phyloP scores from a whole-genome alignment of 495 filamentous ascomycete genomes.

The Podospora fimiseda region DNA sequence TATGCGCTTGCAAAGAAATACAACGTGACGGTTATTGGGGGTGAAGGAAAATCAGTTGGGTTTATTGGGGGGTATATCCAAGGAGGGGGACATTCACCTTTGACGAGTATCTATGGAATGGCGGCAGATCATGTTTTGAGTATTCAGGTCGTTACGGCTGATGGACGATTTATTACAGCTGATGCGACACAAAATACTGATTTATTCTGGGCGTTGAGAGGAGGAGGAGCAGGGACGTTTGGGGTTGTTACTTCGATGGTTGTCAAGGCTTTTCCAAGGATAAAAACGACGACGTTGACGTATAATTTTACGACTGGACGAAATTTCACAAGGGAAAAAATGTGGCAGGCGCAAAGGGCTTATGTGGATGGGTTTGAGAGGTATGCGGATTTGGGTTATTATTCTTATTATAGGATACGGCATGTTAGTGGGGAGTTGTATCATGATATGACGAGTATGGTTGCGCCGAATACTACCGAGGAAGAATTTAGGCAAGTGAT shows the following conservation, averaged over 20 bases:
- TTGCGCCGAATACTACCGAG: constrained; percentile 43
- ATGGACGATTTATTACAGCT: constrained; percentile 49
- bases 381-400: constrained; percentile 11
- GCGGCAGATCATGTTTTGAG: constrained; percentile 54
- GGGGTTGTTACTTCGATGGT: constrained; percentile 43
- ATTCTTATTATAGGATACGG: constrained; percentile 8
- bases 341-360: constrained; percentile 7
- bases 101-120: constrained; percentile 49
- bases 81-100: constrained; percentile 53
- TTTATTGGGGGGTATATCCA: constrained; percentile 42
- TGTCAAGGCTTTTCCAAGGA: constrained; percentile 21
- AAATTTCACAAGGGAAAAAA: constrained; percentile 8
- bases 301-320: constrained; percentile 2
- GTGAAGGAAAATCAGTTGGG: constrained; percentile 41
- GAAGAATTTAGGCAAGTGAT: constrained; percentile 26
- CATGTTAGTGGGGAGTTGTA: constrained; percentile 1
- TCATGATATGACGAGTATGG: constrained; percentile 26
- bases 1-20: constrained; percentile 34
- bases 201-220: constrained; percentile 35
- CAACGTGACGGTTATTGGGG: constrained; percentile 40
- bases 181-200: constrained; percentile 43
- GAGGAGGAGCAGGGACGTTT: constrained; percentile 40
- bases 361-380: constrained; percentile 17
- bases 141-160: constrained; percentile 52
- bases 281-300: not conserved